Conservation (phyloP, 75 land plant genomes). For the Selaginella moellendorffii region DNA sequence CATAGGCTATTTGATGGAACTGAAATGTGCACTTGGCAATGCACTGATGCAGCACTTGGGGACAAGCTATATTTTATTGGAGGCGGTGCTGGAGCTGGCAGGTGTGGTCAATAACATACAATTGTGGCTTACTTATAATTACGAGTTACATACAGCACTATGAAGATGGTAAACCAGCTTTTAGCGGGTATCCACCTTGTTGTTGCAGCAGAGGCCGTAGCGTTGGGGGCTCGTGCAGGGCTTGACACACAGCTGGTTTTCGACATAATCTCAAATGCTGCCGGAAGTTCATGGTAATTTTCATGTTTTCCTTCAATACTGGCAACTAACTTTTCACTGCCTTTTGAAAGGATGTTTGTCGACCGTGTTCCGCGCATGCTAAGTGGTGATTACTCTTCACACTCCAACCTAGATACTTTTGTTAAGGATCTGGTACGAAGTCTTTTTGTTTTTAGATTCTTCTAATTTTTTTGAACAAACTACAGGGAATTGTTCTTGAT, state of each 20-base stretch:
- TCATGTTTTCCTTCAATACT: neutral
- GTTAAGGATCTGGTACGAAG: conserved; percentile 82
- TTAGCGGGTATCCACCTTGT: conserved; percentile 72
- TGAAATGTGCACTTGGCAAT: too few species aligned
- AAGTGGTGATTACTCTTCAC: conserved; percentile 34
- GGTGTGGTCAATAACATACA: conserved; percentile 26
- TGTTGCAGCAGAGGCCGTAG: conserved; percentile 76
- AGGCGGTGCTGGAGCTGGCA: conserved; percentile 63
- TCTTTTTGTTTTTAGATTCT: neutral
- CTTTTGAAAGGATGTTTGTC: conserved; percentile 52
- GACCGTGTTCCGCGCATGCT: conserved; percentile 55
- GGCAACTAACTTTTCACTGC: too few species aligned
- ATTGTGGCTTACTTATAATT: conserved; percentile 5
- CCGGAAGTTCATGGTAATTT: conserved; percentile 83
- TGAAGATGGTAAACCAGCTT: conserved; percentile 55
- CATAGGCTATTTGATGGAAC: neutral
- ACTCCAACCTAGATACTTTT: conserved; percentile 86
- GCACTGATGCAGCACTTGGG: conserved; percentile 41
- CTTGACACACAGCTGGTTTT: conserved; percentile 59
- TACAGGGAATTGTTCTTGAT: conserved; percentile 50
- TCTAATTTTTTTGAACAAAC: conserved; percentile 6
- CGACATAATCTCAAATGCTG: conserved; percentile 92
- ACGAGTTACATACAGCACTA: conserved; percentile 62
- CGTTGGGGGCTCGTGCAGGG: conserved; percentile 68
- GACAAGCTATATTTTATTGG: conserved; percentile 44